Evolutionary conservation across 2,329 filamentous ascomycete genomes (phyloP).

Genomic region (Phialemoniopsis sp.): DNA sequence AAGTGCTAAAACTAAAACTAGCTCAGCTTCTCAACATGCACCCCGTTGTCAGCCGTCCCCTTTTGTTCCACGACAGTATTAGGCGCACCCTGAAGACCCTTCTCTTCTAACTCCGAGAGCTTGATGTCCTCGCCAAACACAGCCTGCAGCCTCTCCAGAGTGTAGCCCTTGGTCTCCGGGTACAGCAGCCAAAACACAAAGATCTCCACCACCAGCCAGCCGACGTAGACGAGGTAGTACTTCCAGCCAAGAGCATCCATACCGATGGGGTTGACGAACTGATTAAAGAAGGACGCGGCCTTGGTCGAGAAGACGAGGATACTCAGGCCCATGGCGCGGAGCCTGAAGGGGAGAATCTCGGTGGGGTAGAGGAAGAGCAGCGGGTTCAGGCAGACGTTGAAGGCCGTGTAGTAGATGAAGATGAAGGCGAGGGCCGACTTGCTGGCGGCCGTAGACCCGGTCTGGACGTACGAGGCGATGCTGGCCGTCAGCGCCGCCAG

Average conservation of each 20-base stretch:
- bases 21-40: too few species aligned
- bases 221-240: constrained; percentile 1
- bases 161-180: constrained; percentile 1
- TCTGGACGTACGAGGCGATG: neutral
- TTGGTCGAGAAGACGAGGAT: constrained; percentile 1
- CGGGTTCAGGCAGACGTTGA: neutral
- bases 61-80: too few species aligned
- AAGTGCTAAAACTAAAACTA: too few species aligned
- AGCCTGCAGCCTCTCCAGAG: neutral
- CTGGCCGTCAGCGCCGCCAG: neutral
- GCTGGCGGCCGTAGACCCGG: neutral
- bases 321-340: neutral
- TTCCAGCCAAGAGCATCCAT: constrained; percentile 2
- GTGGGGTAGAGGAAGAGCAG: constrained; percentile 1
- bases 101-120: too few species aligned
- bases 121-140: neutral
- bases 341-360: constrained; percentile 2
- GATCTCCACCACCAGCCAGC: neutral
- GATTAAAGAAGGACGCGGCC: neutral
- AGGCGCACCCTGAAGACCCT: too few species aligned
- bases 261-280: constrained; percentile 2
- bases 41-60: too few species aligned
- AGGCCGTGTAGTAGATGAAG: constrained; percentile 1
- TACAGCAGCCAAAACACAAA: neutral
- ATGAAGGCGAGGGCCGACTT: neutral